These are phyloP conservation scores for Cytospora leucostoma DNA, from an alignment of 2,329 filamentous ascomycete genomes.

Conservation along the genomic window DNA sequence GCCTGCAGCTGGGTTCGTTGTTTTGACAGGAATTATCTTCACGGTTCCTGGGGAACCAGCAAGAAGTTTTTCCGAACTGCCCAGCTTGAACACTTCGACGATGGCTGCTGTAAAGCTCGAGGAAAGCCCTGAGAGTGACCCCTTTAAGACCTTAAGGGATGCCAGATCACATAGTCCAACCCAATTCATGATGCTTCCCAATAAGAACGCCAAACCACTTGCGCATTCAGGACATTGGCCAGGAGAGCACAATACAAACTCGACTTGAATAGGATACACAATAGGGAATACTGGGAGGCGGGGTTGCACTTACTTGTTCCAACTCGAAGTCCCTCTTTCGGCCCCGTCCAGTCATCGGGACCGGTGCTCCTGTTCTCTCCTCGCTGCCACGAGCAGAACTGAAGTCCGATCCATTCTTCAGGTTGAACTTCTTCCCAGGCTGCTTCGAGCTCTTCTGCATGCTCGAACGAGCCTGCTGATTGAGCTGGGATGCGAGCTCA, in stretches of 20 bases:
- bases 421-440: conserved; percentile 43
- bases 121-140: conserved; percentile 3
- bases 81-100: conserved; percentile 1
- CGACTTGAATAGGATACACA: conserved; percentile 7
- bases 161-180: not conserved
- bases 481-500: conserved; percentile 76
- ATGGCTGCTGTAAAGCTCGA: not conserved
- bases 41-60: not conserved
- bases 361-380: conserved; percentile 66
- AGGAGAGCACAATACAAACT: conserved; percentile 8
- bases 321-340: conserved; percentile 79
- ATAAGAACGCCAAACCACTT: not conserved
- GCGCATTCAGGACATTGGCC: not conserved
- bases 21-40: not conserved
- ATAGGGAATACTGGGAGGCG: conserved; percentile 22
- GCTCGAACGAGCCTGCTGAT: conserved; percentile 66
- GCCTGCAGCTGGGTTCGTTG: not conserved
- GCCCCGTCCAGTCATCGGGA: conserved; percentile 64
- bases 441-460: conserved; percentile 49
- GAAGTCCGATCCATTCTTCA: conserved; percentile 58
- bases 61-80: not conserved
- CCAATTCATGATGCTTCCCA: conserved; percentile 2
- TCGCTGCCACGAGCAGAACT: conserved; percentile 74
- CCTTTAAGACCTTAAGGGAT: not conserved
- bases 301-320: conserved; percentile 67